Evolutionary conservation across 2,329 filamentous ascomycete species (phyloP), one percentile per base, ranked within the genome.

Genomic region (Fusarium fujikuroi): DNA sequence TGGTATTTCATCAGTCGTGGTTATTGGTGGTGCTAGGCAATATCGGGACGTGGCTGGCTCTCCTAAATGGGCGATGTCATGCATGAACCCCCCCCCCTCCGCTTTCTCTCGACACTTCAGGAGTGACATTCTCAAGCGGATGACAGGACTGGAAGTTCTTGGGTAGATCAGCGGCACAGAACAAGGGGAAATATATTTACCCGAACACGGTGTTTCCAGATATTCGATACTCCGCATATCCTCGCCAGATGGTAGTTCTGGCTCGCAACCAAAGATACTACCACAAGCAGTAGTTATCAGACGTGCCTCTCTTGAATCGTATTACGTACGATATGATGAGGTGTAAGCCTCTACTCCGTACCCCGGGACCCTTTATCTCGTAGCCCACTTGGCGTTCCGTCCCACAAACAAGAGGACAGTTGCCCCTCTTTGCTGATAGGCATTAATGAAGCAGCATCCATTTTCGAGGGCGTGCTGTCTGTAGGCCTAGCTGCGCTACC

Each of bases 41-140:
- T 34, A 58, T 54, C 23, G 59, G 61, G 64, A 39, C 52, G 61
- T 63, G 65, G 65, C 36, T 63, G 64, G 57, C 37, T 65, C 32
- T 58, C 60, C 60, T 47, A 63, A 61, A 58, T 54, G 52, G 53
- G 70, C 70, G 73, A 77, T 78, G 76, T 78, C 69, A 77, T 77
- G 76, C 76, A 77, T 77, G 76, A 77, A 78, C 74, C 61, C 56
- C 62, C 62, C 62, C 53, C 59, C 57, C 64, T 66, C 63, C 61
- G 57, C 66, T 71, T 43, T 14, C 43, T 56, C 46, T 37, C 60
- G 42, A 56, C 57, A 36, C 63, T 69, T 64, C 36, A 65, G 34
- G 50, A 53, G 43, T 23, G n/a, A 69, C 60, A 65, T 69, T 43
- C 23, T 67, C 28, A 57, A 64, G 66, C 46, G 32, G 25, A 56